Evolutionary conservation across 371 early-diverging fungal genomes (phyloP).

Genomic region (Lichtheimia hyalospora): DNA sequence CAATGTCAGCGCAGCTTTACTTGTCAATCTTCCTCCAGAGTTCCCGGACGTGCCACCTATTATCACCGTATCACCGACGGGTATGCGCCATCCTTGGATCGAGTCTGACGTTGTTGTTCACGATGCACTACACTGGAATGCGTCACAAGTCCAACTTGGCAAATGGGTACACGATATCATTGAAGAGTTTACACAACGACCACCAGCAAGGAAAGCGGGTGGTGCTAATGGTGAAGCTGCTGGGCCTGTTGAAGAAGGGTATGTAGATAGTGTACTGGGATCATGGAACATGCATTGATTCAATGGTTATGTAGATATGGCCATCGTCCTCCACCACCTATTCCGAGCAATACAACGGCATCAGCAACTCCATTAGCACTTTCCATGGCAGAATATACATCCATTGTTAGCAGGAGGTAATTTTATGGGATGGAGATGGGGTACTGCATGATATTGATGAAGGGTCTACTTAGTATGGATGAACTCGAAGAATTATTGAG

Average conservation of each 20-base stretch:
- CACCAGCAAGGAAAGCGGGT: conserved; percentile 30
- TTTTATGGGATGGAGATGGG: conserved; percentile 11
- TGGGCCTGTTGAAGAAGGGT: conserved; percentile 21
- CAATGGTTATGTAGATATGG: conserved; percentile 23
- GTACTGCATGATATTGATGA: conserved; percentile 5
- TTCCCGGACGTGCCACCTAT: conserved; percentile 62
- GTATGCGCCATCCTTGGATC: conserved; percentile 57
- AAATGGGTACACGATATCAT: conserved; percentile 51
- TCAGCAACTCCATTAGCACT: neutral
- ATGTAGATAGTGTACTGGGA: neutral
- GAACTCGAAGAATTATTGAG: conserved; percentile 52
- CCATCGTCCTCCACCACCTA: conserved; percentile 45
- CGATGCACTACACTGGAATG: conserved; percentile 20
- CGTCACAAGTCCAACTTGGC: conserved; percentile 42
- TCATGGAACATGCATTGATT: too few species aligned
- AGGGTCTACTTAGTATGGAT: conserved; percentile 32
- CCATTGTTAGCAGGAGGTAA: conserved; percentile 25
- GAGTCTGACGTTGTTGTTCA: conserved; percentile 51
- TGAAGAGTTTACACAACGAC: conserved; percentile 44
- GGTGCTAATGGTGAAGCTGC: conserved; percentile 14
- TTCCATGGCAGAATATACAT: conserved; percentile 13
- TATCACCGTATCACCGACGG: conserved; percentile 57
- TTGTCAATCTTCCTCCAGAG: conserved; percentile 45
- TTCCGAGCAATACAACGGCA: conserved; percentile 21
- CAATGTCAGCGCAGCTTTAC: conserved; percentile 25